Evolutionary conservation across 2,329 filamentous ascomycete genomes (phyloP), one percentile per base, ranked within the genome.

Genomic region (Fusarium coffeatum): DNA sequence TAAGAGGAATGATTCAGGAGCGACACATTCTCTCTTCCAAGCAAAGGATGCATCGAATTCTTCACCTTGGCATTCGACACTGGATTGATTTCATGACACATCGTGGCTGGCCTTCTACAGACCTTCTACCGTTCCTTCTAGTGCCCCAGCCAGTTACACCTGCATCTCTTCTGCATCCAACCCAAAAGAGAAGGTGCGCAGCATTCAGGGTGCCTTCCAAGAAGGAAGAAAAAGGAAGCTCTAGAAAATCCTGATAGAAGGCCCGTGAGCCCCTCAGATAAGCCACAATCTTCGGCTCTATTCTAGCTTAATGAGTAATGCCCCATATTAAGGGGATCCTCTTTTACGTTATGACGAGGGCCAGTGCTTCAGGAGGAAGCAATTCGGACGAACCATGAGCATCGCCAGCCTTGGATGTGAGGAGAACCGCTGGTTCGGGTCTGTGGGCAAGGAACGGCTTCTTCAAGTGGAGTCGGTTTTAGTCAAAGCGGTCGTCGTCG

Each of bases 361-460:
- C 49, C 54, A 57, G 30, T 50, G 50, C 68, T 30, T 42, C 32
- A 47, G 59, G n/a, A 25, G 43, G 37, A 48, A 42, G 43, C 47
- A 55, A 51, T 40, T 55, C 55, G 46, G 32, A 61, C 32, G 55
- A 56, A 51, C 60, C 66, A 62, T 40, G 64, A 48, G 59, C 68
- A 64, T 59, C 49, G 32, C 58, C 56, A 59, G 59, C 42, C 57
- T 56, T 67, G 50, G 62, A 27, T 18, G 4, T 34, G 54, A 67
- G 48, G 43, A 55, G 66, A 73, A 70, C 72, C 72, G 48, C 60
- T 60, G 64, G 59, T 59, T 71, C 49, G 72, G 72, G 67, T 71
- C 72, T 55, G 69, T 68, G 64, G 50, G 34, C 50, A 47, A 51
- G 43, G 34, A 37, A 37, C 34, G 34, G 47, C 27, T 32, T 43